These are phyloP conservation scores for Phytophthora uliginosa DNA, from an alignment of 352 stramenopile genomes.

Conservation along the genomic window DNA sequence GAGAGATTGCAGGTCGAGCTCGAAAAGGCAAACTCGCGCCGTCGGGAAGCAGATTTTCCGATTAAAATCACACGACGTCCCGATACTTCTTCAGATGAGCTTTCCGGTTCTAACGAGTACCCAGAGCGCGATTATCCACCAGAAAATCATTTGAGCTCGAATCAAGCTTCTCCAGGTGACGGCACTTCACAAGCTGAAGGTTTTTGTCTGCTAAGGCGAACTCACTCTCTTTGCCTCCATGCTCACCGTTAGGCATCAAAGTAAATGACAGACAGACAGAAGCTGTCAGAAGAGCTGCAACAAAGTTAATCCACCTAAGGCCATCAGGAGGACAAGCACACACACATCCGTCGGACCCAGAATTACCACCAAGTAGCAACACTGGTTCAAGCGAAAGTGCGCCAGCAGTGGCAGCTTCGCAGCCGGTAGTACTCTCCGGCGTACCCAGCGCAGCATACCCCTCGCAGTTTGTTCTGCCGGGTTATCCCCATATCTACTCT, in stretches of 20 bases:
- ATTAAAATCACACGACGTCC: neutral
- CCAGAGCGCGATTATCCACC: neutral
- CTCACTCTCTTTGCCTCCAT: neutral
- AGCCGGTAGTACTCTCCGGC: neutral
- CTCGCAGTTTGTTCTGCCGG: constrained; percentile 7
- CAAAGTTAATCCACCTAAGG: constrained; percentile 15
- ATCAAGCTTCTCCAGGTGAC: neutral
- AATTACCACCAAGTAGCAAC: neutral
- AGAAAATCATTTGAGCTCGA: neutral
- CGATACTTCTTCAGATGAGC: constrained; percentile 1
- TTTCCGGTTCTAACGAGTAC: neutral
- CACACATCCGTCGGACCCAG: neutral
- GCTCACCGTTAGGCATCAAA: neutral
- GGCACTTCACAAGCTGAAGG: neutral
- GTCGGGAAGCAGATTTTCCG: constrained; percentile 14
- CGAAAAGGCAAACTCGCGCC: constrained; percentile 34
- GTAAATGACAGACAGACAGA: constrained; percentile 3
- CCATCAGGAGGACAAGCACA: neutral
- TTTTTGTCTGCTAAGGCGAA: neutral
- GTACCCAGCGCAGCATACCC: neutral
- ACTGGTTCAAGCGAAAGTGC: constrained; percentile 2
- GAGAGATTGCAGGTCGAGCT: constrained; percentile 48
- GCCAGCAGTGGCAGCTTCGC: neutral
- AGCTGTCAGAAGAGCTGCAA: constrained; percentile 12
- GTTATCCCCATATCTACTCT: constrained; percentile 15